phyloP scores from a whole-genome alignment of 169 alveolate species.

The Plasmodium billcollinsi region DNA sequence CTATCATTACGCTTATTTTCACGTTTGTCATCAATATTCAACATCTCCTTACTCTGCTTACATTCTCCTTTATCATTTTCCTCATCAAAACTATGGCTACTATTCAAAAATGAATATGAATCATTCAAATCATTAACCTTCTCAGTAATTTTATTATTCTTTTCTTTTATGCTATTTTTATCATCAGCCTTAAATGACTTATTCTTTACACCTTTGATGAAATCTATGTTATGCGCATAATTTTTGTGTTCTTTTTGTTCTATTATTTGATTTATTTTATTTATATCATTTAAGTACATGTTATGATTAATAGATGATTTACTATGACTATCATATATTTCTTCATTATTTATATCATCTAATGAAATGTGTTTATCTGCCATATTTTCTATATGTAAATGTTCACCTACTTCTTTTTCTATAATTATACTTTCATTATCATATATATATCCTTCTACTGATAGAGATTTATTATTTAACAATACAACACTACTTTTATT shows the following conservation, averaged over 20 bases:
- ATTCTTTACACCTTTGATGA: too few species aligned
- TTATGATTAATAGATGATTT: conserved; percentile 3
- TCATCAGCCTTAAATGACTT: too few species aligned
- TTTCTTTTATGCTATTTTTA: neutral
- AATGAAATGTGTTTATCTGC: neutral
- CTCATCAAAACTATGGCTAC: neutral
- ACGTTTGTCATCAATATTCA: too few species aligned
- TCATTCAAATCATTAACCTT: neutral
- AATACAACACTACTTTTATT: neutral
- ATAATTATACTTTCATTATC: conserved; percentile 17
- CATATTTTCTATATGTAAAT: conserved; percentile 33
- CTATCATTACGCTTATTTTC: too few species aligned
- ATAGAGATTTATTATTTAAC: conserved; percentile 4
- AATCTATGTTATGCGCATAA: neutral
- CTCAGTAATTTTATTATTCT: neutral
- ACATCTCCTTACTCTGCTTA: too few species aligned
- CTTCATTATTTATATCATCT: conserved; percentile 14
- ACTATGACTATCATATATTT: conserved; percentile 3
- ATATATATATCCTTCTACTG: conserved; percentile 28
- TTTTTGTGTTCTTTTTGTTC: neutral
- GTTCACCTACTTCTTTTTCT: conserved; percentile 63
- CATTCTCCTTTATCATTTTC: neutral
- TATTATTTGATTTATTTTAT: neutral
- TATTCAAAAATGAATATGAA: neutral
- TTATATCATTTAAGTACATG: neutral